Evolutionary conservation across 208 protist species (phyloP), one percentile per base, ranked within the genome.

Genomic region (Trypanosoma caninum): DNA sequence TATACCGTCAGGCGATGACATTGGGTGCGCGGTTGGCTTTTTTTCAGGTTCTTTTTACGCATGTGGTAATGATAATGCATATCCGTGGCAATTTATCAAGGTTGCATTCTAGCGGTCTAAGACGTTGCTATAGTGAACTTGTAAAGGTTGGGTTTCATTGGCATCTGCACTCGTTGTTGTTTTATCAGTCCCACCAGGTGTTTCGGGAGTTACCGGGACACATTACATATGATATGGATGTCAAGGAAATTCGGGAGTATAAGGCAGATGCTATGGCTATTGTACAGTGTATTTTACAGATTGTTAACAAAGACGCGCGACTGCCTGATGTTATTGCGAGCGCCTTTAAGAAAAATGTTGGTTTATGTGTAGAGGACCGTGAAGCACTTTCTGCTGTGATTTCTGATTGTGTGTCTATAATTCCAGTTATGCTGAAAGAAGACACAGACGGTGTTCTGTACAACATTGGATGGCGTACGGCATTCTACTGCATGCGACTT

Each of bases 31-130:
- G 82, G 11, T 65, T 77, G 31, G 67, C 82, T 6, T 76, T 89
- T 63, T 92, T 92, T 55, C 72, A 82, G 35, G n/a, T 92, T 18
- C 52, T 92, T n/a, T 83, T 92, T 59, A 80, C 79, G n/a, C 78
- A 76, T 51, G 73, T 74, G 2, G 75, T 74, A 20, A 58, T 22
- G 20, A 22, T 65, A 14, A 9, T 65, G 25, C 65, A 59, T 23
- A 41, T 1, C 30, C 20, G 27, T 42, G 31, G 34, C 13, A 54
- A 25, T 46, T 9, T 40, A 16, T 51, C 33, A 31, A 53, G 35
- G n/a, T 37, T 69, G 14, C 22, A 69, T 44, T 31, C 65, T 34
- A 28, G 38, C 34, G 60, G 14, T n/a, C 31, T 72, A 22, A 44
- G 51, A 59, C 34, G 58, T 16, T 72, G 60, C 42, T 79, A 78